These are phyloP conservation scores for Arthroderma sp. DNA, from an alignment of 2,329 filamentous ascomycete genomes.

Conservation along the genomic window DNA sequence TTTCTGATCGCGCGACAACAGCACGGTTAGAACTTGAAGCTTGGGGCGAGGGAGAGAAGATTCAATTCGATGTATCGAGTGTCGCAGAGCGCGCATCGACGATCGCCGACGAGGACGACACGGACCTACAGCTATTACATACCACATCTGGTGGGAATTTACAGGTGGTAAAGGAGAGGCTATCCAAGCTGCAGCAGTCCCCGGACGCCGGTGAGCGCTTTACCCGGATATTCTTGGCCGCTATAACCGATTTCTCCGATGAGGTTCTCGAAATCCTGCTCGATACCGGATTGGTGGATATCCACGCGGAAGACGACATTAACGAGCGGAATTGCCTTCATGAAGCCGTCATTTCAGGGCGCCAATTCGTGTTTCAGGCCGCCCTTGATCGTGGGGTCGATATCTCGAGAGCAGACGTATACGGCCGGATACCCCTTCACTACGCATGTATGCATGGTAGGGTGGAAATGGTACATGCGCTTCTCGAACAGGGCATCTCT, in stretches of 20 bases:
- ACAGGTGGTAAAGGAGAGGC: conserved; percentile 63
- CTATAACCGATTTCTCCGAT: conserved; percentile 71
- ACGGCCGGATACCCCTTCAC: conserved; percentile 82
- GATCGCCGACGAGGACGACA: conserved; percentile 70
- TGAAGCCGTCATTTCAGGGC: conserved; percentile 90
- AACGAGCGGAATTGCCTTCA: conserved; percentile 95
- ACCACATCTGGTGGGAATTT: conserved; percentile 61
- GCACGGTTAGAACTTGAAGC: conserved; percentile 87
- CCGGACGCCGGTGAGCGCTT: conserved; percentile 59
- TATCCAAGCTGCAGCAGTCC: conserved; percentile 54
- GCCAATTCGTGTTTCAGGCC: conserved; percentile 60
- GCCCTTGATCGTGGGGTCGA: conserved; percentile 66
- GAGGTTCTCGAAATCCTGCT: conserved; percentile 64
- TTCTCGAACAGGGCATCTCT: conserved; percentile 54
- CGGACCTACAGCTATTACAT: conserved; percentile 77
- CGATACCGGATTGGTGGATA: conserved; percentile 68
- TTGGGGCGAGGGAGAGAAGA: conserved; percentile 92
- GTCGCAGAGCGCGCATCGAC: conserved; percentile 25
- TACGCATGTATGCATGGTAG: conserved; percentile 94
- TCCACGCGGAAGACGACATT: conserved; percentile 93
- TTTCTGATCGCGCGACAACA: conserved; percentile 95
- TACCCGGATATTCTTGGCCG: conserved; percentile 79
- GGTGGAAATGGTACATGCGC: conserved; percentile 63
- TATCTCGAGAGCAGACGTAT: conserved; percentile 73
- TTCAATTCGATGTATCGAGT: conserved; percentile 55